Conservation (phyloP, 352 stramenopile genomes). For the Nothophytophthora sp. region DNA sequence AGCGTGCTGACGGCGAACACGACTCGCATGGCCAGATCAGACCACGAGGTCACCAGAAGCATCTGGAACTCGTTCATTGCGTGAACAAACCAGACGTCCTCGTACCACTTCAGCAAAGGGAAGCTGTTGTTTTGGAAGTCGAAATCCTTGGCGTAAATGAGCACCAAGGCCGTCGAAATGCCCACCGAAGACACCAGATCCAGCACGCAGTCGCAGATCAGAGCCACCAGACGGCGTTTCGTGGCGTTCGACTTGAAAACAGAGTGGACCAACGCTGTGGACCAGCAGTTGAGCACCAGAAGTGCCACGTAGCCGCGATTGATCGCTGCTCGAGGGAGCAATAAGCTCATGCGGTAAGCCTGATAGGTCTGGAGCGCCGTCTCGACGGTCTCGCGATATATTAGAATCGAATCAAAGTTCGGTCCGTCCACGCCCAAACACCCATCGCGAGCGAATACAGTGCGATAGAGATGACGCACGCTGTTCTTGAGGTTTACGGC, state of each 20-base stretch:
- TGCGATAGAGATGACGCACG: neutral
- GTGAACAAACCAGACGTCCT: constrained; percentile 20
- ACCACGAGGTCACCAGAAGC: constrained; percentile 36
- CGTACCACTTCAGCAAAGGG: constrained; percentile 16
- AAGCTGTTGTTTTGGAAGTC: constrained; percentile 3
- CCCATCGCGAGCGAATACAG: neutral
- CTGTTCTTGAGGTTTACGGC: neutral
- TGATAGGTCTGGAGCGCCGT: constrained; percentile 26
- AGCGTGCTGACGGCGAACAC: constrained; percentile 43
- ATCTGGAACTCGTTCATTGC: constrained; percentile 30
- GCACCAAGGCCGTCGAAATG: constrained; percentile 12
- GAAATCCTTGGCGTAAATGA: constrained; percentile 16
- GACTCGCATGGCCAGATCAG: constrained; percentile 28
- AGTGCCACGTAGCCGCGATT: constrained; percentile 21
- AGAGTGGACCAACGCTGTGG: constrained; percentile 6
- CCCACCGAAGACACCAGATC: constrained; percentile 26
- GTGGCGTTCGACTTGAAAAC: neutral
- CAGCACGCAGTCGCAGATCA: constrained; percentile 21
- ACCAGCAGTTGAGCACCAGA: constrained; percentile 33
- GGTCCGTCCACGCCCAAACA: constrained; percentile 9
- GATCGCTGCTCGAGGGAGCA: constrained; percentile 21
- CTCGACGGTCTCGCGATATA: constrained; percentile 19
- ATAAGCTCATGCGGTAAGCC: constrained; percentile 21
- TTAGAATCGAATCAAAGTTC: constrained; percentile 22
- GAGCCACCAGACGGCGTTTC: constrained; percentile 1